Base-by-base conservation (phyloP, 2,329 filamentous ascomycete genomes). In the Ophiostoma sp. region DNA sequence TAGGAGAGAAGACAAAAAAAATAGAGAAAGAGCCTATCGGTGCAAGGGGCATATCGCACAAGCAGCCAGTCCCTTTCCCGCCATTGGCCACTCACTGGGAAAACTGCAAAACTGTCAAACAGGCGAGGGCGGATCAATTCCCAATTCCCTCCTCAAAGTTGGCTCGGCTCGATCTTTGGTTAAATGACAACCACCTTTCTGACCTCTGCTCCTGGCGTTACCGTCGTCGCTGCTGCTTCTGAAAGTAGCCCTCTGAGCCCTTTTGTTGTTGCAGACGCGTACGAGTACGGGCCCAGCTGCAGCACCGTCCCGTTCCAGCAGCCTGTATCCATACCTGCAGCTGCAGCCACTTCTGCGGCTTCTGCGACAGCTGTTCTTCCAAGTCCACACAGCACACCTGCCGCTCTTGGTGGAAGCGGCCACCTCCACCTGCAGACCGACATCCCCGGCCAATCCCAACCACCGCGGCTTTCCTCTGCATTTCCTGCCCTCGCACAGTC, bases 131-230 rank as follows among this genome's bases (percentile, higher is more conserved):
- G 59, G 70, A 55, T 55, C 70, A 72, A 69, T 73, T 70, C 31
- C 17, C 15, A 48, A 48, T 19, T 48, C 69, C 55, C 52, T 55
- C 25, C 33, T 39, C 15, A 36, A 55, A 33, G 22, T 45, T 69
- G 72, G 69, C 50, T 71, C 72, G 69, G 69, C 69, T 69, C 70
- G 70, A 70, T 42, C 57, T 48, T 48, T 70, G 69, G 71, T 69
- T 73, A 73, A 75, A 75, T 74, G 73, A 74, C 74, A 57, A 63
- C 70, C 64, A 19, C 71, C 57, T 36, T 64, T 42, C 50, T 70
- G 36, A 39, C 63, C 63, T 55, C 70, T 48, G 33, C 63, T 52
- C 36, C 59, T 7, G 61, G 22, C 61, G 61, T 48, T 55, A 28
- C 69, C 70, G 69, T 19, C 36, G 28, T 52, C 39, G 66, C 66